Base-by-base conservation (phyloP, 352 stramenopile genomes). In the Phytophthora europaea region DNA sequence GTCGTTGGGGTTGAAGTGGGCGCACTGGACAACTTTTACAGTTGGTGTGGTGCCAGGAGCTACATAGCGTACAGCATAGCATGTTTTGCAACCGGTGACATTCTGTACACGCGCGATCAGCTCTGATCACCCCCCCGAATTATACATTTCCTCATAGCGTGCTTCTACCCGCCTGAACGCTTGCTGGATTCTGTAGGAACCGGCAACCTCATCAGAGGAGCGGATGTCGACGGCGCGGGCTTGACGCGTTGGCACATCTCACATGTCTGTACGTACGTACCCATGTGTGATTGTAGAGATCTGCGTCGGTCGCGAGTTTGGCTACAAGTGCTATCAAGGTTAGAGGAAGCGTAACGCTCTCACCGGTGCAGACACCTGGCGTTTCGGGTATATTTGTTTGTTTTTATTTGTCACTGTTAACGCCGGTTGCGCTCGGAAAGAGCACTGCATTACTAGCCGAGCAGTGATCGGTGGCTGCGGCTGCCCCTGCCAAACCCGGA, bases 321-420 rank as follows among this genome's bases (percentile, higher is more conserved):
- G n/a, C n/a, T n/a, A n/a, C n/a, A n/a, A n/a, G n/a, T n/a, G n/a
- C n/a, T n/a, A n/a, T n/a, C n/a, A n/a, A n/a, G n/a, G n/a, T n/a
- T n/a, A n/a, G n/a, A n/a, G n/a, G n/a, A n/a, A n/a, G n/a, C n/a
- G n/a, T n/a, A n/a, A n/a, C n/a, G n/a, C n/a, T n/a, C n/a, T n/a
- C n/a, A n/a, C n/a, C n/a, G n/a, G n/a, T n/a, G n/a, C n/a, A n/a
- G n/a, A n/a, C n/a, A n/a, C n/a, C n/a, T n/a, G n/a, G n/a, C n/a
- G n/a, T n/a, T n/a, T n/a, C n/a, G n/a, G n/a, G n/a, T n/a, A n/a
- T n/a, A n/a, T n/a, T n/a, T n/a, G n/a, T n/a, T n/a, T n/a, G n/a
- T 47, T 47, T 47, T 47, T 47, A n/a, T 47, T 47, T 47, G 20
- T 47, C 38, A n/a, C 38, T 20, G 38, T 47, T 47, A 47, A 47